Conservation (phyloP, 371 early-diverging fungal genomes). For the Rhizopus sp. region DNA sequence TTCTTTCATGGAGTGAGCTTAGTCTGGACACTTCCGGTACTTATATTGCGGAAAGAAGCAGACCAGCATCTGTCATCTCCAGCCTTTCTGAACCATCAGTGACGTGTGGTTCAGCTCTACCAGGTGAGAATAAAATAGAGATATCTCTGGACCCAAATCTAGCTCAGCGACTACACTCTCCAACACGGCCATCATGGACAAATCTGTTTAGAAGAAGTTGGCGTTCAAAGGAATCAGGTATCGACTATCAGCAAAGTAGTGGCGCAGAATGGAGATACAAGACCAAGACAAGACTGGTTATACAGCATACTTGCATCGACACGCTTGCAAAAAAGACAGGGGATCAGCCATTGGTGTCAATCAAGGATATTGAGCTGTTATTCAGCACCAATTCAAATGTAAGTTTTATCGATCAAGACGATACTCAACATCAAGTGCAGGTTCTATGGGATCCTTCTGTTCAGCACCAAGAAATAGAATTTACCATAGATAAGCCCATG, state of each 20-base stretch:
- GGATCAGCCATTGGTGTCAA: slow-evolving; percentile 9
- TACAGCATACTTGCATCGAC: slow-evolving; percentile 17
- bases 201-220: slow-evolving; percentile 40
- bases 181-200: slow-evolving; percentile 31
- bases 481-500: slow-evolving; percentile 17
- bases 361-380: slow-evolving; percentile 15
- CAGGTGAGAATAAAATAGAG: slow-evolving; percentile 8
- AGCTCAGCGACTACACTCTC: slow-evolving; percentile 22
- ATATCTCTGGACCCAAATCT: slow-evolving; percentile 3
- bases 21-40: slow-evolving; percentile 23
- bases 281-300: slow-evolving; percentile 1
- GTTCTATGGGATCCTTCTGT: slow-evolving; percentile 21
- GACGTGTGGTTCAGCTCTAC: not conserved
- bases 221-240: slow-evolving; percentile 14
- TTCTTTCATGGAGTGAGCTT: slow-evolving; percentile 17
- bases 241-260: not conserved
- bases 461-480: slow-evolving; percentile 24
- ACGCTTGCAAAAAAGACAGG: not conserved
- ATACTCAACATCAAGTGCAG: not conserved
- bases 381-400: slow-evolving; percentile 11
- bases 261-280: slow-evolving; percentile 18
- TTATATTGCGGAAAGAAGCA: slow-evolving; percentile 21
- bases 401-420: not conserved
- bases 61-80: slow-evolving; percentile 18
- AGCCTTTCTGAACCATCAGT: slow-evolving; percentile 13